phyloP scores from a whole-genome alignment of 306 rosid genomes.

The Medicago lupulina region DNA sequence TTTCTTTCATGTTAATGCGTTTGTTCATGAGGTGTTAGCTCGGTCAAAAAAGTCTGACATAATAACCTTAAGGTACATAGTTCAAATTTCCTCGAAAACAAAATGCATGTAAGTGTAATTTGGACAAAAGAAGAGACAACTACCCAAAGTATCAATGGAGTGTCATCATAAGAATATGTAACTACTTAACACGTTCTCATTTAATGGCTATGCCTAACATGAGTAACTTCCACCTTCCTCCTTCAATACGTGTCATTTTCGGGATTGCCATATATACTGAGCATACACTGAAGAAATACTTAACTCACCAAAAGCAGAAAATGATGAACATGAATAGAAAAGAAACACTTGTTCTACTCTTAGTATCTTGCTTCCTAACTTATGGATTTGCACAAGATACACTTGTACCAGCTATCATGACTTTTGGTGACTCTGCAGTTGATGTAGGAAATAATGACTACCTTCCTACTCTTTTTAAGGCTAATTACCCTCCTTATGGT shows the following conservation, averaged over 20 bases:
- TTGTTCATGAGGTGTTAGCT: not conserved
- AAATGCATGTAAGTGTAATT: not conserved
- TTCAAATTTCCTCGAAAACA: not conserved
- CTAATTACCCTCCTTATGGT: slow-evolving; percentile 96
- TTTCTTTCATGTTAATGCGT: not conserved
- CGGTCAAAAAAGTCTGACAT: not conserved
- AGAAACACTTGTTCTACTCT: slow-evolving; percentile 51
- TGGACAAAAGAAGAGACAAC: not conserved
- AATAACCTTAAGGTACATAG: not conserved
- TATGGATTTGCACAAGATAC: slow-evolving; percentile 71
- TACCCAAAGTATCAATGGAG: slow-evolving; percentile 15
- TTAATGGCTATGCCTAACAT: slow-evolving; percentile 63
- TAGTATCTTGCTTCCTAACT: slow-evolving; percentile 45
- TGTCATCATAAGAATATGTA: slow-evolving; percentile 31
- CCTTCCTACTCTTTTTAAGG: slow-evolving; percentile 77
- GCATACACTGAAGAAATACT: not conserved
- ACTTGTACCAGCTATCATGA: slow-evolving; percentile 81
- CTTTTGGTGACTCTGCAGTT: slow-evolving; percentile 89
- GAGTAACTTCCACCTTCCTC: slow-evolving; percentile 60
- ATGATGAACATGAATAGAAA: slow-evolving; percentile 48
- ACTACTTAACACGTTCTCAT: slow-evolving; percentile 50
- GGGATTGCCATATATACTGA: slow-evolving; percentile 41
- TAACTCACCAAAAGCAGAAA: slow-evolving; percentile 37
- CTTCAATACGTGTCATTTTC: slow-evolving; percentile 56
- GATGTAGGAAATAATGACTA: slow-evolving; percentile 95